These are phyloP conservation scores for Starmerella roubikii DNA, from an alignment of 805 yeast genomes.

Conservation along the genomic window DNA sequence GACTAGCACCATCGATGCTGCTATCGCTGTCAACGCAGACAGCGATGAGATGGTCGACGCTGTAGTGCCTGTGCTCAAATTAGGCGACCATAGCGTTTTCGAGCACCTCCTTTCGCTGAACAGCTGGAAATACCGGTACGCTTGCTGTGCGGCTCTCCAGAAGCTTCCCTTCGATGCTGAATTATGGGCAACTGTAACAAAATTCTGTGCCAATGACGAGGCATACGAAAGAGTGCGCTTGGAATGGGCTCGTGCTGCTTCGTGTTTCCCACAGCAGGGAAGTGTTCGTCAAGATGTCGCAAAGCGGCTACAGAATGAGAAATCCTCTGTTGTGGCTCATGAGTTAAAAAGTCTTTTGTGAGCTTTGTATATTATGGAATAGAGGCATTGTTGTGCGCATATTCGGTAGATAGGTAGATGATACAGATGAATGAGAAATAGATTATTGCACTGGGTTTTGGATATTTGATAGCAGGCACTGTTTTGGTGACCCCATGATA, in stretches of 20 bases:
- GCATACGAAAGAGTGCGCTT: conserved; percentile 43
- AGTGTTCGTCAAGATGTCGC: not conserved
- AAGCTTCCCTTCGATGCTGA: conserved; percentile 5
- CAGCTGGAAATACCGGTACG: conserved; percentile 49
- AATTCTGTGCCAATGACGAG: conserved; percentile 12
- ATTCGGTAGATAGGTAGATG: too few relatives aligned
- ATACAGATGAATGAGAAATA: too few relatives aligned
- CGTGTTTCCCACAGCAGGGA: conserved; percentile 8
- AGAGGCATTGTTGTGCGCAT: too few relatives aligned
- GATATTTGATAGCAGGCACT: too few relatives aligned
- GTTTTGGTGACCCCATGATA: too few relatives aligned
- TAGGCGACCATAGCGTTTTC: not conserved
- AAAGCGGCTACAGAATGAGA: not conserved
- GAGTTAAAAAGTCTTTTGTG: not conserved
- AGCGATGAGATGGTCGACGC: conserved; percentile 15
- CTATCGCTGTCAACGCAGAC: conserved; percentile 17
- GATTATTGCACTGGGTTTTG: too few relatives aligned
- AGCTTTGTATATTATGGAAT: too few relatives aligned
- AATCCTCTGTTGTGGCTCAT: not conserved
- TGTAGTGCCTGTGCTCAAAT: conserved; percentile 7
- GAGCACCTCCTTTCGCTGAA: conserved; percentile 23
- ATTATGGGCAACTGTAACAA: conserved; percentile 11
- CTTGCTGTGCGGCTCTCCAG: conserved; percentile 32
- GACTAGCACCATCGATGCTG: not conserved
- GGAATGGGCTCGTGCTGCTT: conserved; percentile 33